Evolutionary conservation across 2,329 filamentous ascomycete genomes (phyloP).

Genomic region (Botrytis hyacinthi): DNA sequence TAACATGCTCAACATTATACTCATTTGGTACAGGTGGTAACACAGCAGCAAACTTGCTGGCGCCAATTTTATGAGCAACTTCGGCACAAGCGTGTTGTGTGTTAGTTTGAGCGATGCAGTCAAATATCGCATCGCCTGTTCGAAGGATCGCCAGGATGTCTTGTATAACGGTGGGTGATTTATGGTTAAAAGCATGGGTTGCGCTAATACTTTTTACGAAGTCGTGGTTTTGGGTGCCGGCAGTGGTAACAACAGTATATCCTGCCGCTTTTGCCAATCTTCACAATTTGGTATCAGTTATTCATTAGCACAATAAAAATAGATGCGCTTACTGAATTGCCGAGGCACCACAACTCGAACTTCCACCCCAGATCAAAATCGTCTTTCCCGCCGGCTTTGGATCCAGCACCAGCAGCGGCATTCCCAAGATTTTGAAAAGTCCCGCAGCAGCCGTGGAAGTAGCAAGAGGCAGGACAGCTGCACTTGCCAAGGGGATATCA

Average conservation of each 20-base stretch:
- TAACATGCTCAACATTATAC: conserved; percentile 30
- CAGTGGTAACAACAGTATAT: conserved; percentile 45
- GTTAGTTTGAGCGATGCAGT: conserved; percentile 31
- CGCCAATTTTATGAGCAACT: conserved; percentile 34
- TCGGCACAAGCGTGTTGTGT: conserved; percentile 34
- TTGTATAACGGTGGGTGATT: conserved; percentile 26
- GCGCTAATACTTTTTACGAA: conserved; percentile 47
- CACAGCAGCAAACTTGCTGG: conserved; percentile 28
- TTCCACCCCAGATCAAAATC: conserved; percentile 33
- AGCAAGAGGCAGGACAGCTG: conserved; percentile 40
- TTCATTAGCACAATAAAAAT: not conserved
- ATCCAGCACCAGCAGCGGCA: conserved; percentile 24
- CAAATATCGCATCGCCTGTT: conserved; percentile 29
- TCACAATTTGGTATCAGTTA: not conserved
- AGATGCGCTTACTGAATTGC: conserved; percentile 25
- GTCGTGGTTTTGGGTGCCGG: conserved; percentile 45
- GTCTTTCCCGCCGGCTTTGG: conserved; percentile 26
- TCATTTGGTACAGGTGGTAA: conserved; percentile 25
- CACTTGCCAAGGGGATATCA: conserved; percentile 38
- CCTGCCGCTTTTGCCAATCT: conserved; percentile 38
- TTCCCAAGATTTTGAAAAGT: conserved; percentile 32
- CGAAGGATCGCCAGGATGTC: conserved; percentile 26
- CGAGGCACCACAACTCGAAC: conserved; percentile 26
- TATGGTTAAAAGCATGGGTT: conserved; percentile 47
- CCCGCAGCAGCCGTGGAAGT: conserved; percentile 39